Percentiles rank a stretch among this genome's conserved stretches.
These are phyloP conservation scores for Fusarium tanahbumbuense DNA, from an alignment of 2,329 filamentous ascomycete genomes.

Conservation along the genomic window DNA sequence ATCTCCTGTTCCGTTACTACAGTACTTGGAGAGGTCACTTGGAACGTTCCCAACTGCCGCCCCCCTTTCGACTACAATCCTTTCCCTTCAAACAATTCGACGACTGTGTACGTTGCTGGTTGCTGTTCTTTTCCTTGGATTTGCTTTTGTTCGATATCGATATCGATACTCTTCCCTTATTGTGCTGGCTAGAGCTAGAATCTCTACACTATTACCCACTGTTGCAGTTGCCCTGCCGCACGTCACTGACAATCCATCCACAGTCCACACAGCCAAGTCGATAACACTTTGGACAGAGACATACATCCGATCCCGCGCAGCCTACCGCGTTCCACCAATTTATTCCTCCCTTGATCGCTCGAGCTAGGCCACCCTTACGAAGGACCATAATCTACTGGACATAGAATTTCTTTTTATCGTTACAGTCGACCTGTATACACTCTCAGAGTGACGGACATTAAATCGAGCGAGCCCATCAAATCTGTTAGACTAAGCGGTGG, in stretches of 20 bases:
- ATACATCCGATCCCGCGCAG: slow-evolving; percentile 27
- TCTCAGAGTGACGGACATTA: slow-evolving; percentile 21
- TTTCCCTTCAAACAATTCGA: slow-evolving; percentile 37
- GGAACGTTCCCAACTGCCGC: slow-evolving; percentile 35
- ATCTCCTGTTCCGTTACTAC: slow-evolving; percentile 41
- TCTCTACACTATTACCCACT: slow-evolving; percentile 24
- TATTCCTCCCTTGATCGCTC: slow-evolving; percentile 38
- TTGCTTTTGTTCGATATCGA: slow-evolving; percentile 19
- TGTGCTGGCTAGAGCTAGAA: slow-evolving; percentile 23
- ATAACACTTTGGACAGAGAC: slow-evolving; percentile 33
- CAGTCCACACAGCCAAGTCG: slow-evolving; percentile 28
- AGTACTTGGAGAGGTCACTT: slow-evolving; percentile 35
- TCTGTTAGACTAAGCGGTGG: slow-evolving; percentile 6
- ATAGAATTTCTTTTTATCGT: slow-evolving; percentile 23
- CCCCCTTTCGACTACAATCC: slow-evolving; percentile 40
- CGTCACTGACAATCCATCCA: slow-evolving; percentile 36
- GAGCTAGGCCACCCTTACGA: slow-evolving; percentile 24
- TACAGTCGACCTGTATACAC: slow-evolving; percentile 3
- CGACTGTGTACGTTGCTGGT: slow-evolving; percentile 40
- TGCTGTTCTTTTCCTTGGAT: slow-evolving; percentile 15
- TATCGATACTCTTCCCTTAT: slow-evolving; percentile 20
- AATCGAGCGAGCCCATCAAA: slow-evolving; percentile 31
- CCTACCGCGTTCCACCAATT: slow-evolving; percentile 38
- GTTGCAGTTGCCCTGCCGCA: slow-evolving; percentile 20
- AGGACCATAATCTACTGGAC: slow-evolving; percentile 15